These are phyloP conservation scores for Diaporthe longicolla DNA, from an alignment of 2,329 filamentous ascomycete species.

Conservation along the genomic window DNA sequence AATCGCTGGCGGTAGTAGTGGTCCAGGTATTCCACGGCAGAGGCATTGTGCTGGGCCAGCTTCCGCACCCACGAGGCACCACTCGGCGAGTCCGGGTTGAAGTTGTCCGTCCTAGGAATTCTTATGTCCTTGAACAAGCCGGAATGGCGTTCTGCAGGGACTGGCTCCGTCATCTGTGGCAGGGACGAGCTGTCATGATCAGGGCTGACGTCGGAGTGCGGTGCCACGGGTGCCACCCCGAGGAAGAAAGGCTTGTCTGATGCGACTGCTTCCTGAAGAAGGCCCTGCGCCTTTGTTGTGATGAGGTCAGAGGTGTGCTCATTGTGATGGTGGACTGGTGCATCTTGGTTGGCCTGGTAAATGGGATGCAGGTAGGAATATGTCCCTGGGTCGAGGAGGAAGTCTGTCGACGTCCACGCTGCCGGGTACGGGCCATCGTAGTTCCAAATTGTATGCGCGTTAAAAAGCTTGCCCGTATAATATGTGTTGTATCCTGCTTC, in stretches of 20 bases:
- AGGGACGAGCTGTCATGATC: conserved; percentile 60
- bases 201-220: conserved; percentile 66
- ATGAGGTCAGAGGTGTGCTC: conserved; percentile 69
- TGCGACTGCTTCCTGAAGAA: conserved; percentile 67
- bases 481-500: conserved; percentile 66
- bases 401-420: conserved; percentile 70
- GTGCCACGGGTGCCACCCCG: conserved; percentile 70
- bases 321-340: conserved; percentile 68
- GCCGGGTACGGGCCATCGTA: conserved; percentile 65
- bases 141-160: conserved; percentile 71
- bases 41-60: conserved; percentile 54
- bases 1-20: conserved; percentile 66
- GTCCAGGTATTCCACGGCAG: conserved; percentile 61
- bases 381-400: conserved; percentile 76
- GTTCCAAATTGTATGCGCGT: conserved; percentile 63
- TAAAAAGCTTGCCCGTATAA: conserved; percentile 70
- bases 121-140: conserved; percentile 71
- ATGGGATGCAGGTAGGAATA: conserved; percentile 78
- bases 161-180: conserved; percentile 60
- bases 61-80: conserved; percentile 62
- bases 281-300: conserved; percentile 63
- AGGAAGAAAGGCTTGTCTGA: conserved; percentile 71
- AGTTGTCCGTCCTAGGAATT: conserved; percentile 75
- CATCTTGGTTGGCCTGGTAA: conserved; percentile 70
- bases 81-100: conserved; percentile 71